These are phyloP conservation scores for Geranium rotundifolium DNA, from an alignment of 345 rosid species.

Conservation along the genomic window DNA sequence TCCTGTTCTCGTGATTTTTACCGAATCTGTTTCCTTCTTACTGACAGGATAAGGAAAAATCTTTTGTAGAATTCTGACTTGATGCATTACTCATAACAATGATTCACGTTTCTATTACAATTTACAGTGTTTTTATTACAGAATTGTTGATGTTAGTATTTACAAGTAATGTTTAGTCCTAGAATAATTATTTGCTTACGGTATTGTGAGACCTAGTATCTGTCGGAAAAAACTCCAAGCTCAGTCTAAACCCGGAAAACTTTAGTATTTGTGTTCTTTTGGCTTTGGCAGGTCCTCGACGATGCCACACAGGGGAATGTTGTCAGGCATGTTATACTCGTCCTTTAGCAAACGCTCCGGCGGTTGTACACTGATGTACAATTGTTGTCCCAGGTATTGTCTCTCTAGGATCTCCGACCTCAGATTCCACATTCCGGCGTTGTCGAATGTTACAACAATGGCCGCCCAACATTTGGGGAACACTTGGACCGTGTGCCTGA, in stretches of 20 bases:
- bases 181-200: too few relatives aligned
- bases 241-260: too few relatives aligned
- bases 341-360: conserved; percentile 23
- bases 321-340: conserved; percentile 27
- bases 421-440: conserved; percentile 27
- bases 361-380: conserved; percentile 19
- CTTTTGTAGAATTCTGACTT: too few relatives aligned
- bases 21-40: too few relatives aligned
- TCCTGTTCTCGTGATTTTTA: neutral
- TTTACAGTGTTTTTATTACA: too few relatives aligned
- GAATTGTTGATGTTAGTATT: too few relatives aligned
- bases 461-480: conserved; percentile 31
- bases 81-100: too few relatives aligned
- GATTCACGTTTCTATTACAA: too few relatives aligned
- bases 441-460: conserved; percentile 22
- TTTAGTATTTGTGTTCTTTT: conserved; percentile 13
- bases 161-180: too few relatives aligned
- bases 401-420: conserved; percentile 22
- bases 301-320: conserved; percentile 15
- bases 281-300: conserved; percentile 21
- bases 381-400: conserved; percentile 22
- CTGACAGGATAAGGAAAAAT: too few relatives aligned
- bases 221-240: too few relatives aligned
- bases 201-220: too few relatives aligned
- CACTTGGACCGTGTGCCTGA: conserved; percentile 25